Conservation (phyloP, 805 yeast species). For the Ogataea nitratoaversa region DNA sequence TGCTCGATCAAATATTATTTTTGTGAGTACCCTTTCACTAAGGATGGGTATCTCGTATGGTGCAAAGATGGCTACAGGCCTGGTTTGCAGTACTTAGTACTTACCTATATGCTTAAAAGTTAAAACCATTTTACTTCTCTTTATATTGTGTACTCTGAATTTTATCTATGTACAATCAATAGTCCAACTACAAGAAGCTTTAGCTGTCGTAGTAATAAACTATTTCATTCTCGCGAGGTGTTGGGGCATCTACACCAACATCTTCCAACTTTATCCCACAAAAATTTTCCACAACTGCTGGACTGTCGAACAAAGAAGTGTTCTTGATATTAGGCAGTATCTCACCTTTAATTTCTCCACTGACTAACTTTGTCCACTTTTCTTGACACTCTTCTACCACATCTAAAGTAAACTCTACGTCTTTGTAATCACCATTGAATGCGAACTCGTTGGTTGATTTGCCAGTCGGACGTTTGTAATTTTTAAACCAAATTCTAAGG, state of each 20-base stretch:
- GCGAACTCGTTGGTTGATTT: slow-evolving; percentile 74
- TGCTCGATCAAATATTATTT: too few species aligned
- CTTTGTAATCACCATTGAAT: slow-evolving; percentile 62
- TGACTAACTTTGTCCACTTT: slow-evolving; percentile 61
- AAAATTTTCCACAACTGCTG: slow-evolving; percentile 23
- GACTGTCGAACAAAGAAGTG: slow-evolving; percentile 32
- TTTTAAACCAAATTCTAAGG: slow-evolving; percentile 75
- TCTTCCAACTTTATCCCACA: slow-evolving; percentile 21
- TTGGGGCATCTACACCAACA: slow-evolving; percentile 25
- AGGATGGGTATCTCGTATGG: too few species aligned
- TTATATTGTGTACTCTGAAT: too few species aligned
- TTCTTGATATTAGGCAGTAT: slow-evolving; percentile 34
- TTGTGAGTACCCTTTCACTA: too few species aligned
- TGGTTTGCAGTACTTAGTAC: too few species aligned
- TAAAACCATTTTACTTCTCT: too few species aligned
- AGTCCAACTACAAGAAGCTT: slow-evolving; percentile 1
- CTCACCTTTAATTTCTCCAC: slow-evolving; percentile 36
- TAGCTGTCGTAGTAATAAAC: slow-evolving; percentile 27
- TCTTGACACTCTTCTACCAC: slow-evolving; percentile 60
- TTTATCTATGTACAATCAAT: background rate
- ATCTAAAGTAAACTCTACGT: slow-evolving; percentile 53
- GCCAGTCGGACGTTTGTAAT: slow-evolving; percentile 80
- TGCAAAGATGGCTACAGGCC: too few species aligned
- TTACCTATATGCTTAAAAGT: too few species aligned
- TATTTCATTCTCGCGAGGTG: slow-evolving; percentile 36